Evolutionary conservation across 805 yeast species (phyloP).

Genomic region (Lipomyces anomalus): DNA sequence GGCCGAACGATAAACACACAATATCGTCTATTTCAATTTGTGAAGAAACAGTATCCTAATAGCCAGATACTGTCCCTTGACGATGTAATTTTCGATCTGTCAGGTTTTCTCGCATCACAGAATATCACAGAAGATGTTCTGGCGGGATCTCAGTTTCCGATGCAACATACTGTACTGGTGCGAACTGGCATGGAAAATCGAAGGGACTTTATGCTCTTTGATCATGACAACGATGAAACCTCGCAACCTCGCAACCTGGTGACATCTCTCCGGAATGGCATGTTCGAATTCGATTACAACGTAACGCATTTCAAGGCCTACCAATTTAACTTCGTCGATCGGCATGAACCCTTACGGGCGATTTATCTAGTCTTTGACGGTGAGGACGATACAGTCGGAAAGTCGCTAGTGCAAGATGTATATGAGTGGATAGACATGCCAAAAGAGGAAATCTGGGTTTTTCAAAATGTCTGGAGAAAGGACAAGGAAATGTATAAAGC

Average conservation of each 20-base stretch:
- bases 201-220: too few relatives aligned
- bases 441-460: slow-evolving; percentile 2
- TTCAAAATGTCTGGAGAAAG: not conserved
- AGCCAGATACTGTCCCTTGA: too few relatives aligned
- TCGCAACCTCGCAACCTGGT: not conserved
- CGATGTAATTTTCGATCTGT: too few relatives aligned
- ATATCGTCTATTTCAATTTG: not conserved
- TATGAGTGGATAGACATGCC: not conserved
- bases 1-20: not conserved
- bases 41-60: not conserved
- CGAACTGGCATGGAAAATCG: too few relatives aligned
- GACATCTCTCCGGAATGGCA: slow-evolving; percentile 1
- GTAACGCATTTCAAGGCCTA: not conserved
- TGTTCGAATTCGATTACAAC: not conserved
- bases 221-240: too few relatives aligned
- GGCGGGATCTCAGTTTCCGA: too few relatives aligned
- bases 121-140: not conserved
- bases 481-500: not conserved
- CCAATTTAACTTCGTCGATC: not conserved
- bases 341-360: not conserved
- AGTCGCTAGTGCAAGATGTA: not conserved
- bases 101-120: slow-evolving; percentile 1
- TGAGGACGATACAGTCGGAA: not conserved
- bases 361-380: not conserved
- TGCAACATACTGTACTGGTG: too few relatives aligned